These are phyloP conservation scores for Colletotrichum sp. DNA, from an alignment of 2,329 filamentous ascomycete species.

Conservation along the genomic window DNA sequence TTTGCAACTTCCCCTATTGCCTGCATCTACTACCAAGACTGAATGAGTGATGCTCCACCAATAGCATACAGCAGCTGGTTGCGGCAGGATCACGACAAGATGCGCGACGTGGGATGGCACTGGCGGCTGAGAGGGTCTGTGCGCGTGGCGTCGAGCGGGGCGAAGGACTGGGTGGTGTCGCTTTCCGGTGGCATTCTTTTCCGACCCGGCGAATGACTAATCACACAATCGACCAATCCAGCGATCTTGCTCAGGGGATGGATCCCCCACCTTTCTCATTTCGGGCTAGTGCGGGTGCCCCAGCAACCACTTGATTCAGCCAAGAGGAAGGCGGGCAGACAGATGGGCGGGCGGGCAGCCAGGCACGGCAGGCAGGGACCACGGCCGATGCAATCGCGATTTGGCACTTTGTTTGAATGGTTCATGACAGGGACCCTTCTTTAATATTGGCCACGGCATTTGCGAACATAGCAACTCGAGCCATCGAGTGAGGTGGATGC, in stretches of 20 bases:
- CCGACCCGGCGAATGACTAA: too few species aligned
- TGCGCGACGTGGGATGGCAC: too few species aligned
- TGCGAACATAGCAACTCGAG: not conserved
- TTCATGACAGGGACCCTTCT: not conserved
- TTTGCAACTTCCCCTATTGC: not conserved
- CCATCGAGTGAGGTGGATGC: not conserved
- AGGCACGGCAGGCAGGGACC: not conserved
- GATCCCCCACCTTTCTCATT: too few species aligned
- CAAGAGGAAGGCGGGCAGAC: not conserved
- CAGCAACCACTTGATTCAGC: not conserved
- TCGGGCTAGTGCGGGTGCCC: not conserved
- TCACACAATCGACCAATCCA: not conserved
- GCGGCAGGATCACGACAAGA: too few species aligned
- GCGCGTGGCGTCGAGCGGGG: not conserved
- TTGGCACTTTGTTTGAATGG: not conserved
- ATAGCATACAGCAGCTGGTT: not conserved
- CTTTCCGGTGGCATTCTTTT: too few species aligned
- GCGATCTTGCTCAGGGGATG: not conserved
- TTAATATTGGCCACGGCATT: not conserved
- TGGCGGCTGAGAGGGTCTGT: not conserved
- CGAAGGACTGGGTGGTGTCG: too few species aligned
- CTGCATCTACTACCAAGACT: not conserved
- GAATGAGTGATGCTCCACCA: fast-evolving
- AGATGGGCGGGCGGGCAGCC: not conserved
- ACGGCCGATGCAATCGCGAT: not conserved